These are phyloP conservation scores for Mallotus japonicus DNA, from an alignment of 441 rosid genomes.

Conservation along the genomic window DNA sequence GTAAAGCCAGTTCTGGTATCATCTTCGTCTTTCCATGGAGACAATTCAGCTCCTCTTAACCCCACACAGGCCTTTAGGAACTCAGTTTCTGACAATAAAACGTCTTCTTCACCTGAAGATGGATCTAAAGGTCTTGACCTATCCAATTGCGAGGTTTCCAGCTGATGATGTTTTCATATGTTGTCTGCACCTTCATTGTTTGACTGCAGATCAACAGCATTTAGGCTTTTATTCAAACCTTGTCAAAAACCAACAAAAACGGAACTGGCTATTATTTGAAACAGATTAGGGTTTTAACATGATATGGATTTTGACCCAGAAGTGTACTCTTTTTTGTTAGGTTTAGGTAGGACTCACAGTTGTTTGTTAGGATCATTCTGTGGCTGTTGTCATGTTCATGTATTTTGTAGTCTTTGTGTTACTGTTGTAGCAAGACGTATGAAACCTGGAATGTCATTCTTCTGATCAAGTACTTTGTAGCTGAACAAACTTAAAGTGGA, in stretches of 20 bases:
- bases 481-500: constrained; percentile 6
- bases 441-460: constrained; percentile 27
- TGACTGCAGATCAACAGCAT: constrained; percentile 21
- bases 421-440: constrained; percentile 23
- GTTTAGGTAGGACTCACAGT: constrained; percentile 35
- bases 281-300: constrained; percentile 27
- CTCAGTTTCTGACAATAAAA: constrained; percentile 32
- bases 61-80: constrained; percentile 36
- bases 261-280: constrained; percentile 18
- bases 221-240: constrained; percentile 21
- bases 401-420: constrained; percentile 27
- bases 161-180: constrained; percentile 31
- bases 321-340: constrained; percentile 25
- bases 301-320: constrained; percentile 31
- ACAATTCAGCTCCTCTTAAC: constrained; percentile 33
- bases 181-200: constrained; percentile 18
- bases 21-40: constrained; percentile 41
- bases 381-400: constrained; percentile 22
- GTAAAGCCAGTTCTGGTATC: constrained; percentile 44
- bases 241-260: constrained; percentile 19
- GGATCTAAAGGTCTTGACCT: constrained; percentile 49
- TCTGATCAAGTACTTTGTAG: constrained; percentile 25
- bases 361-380: constrained; percentile 25
- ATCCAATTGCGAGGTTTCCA: constrained; percentile 45
- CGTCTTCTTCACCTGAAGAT: constrained; percentile 35